Conservation (phyloP, 768 basidiomycete genomes). For the Nidularia pulvinata region DNA sequence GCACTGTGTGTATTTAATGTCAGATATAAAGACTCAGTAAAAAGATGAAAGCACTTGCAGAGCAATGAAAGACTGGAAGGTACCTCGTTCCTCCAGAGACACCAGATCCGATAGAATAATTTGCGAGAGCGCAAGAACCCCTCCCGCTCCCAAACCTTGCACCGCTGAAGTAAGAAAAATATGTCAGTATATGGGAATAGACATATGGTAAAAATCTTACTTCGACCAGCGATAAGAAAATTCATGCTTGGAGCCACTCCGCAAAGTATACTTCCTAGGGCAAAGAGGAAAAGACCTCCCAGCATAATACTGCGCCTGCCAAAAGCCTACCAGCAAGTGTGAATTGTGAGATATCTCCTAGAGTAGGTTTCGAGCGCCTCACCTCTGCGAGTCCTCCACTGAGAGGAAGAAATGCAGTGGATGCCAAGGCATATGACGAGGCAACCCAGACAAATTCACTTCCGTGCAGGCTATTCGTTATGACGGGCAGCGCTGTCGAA, state of each 20-base stretch:
- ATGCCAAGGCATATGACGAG: conserved; percentile 9
- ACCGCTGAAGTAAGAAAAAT: conserved; percentile 17
- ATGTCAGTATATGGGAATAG: background rate
- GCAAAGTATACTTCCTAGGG: conserved; percentile 40
- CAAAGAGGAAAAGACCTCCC: conserved; percentile 29
- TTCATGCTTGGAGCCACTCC: conserved; percentile 39
- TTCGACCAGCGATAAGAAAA: conserved; percentile 40
- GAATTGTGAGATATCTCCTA: background rate
- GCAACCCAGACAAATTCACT: background rate
- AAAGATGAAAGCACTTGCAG: conserved; percentile 10
- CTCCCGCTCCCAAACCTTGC: conserved; percentile 38
- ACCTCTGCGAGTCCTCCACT: conserved; percentile 21
- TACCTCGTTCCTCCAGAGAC: conserved; percentile 41
- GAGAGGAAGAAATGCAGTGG: conserved; percentile 36
- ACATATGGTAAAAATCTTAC: conserved; percentile 7
- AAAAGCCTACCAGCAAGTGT: conserved; percentile 13
- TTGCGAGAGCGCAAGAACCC: conserved; percentile 26
- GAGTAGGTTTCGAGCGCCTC: background rate
- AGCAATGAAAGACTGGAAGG: conserved; percentile 30
- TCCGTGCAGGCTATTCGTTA: background rate
- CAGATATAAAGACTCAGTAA: too few species aligned
- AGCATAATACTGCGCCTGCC: conserved; percentile 34
- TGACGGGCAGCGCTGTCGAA: background rate
- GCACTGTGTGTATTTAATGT: background rate
- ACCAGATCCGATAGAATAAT: conserved; percentile 46